These are phyloP conservation scores for Rhododendron griersonianum DNA, from an alignment of 148 eudicot genomes.

Conservation along the genomic window DNA sequence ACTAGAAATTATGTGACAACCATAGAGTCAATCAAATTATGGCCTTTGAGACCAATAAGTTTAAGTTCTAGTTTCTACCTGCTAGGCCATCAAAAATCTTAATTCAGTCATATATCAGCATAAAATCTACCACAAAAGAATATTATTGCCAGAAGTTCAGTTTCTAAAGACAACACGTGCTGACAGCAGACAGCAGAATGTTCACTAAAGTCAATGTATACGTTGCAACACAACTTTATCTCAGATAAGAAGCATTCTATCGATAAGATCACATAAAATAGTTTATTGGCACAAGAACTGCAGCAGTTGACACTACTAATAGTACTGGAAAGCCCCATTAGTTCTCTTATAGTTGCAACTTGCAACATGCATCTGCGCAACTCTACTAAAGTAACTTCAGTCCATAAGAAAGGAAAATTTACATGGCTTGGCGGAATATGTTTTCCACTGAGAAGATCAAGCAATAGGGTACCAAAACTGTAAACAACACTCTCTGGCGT, in stretches of 20 bases:
- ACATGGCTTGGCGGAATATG: conserved; percentile 91
- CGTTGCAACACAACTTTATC: neutral
- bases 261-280: neutral
- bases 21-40: neutral
- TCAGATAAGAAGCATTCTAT: neutral
- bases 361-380: neutral
- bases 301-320: neutral
- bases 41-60: neutral
- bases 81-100: neutral
- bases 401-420: conserved; percentile 13
- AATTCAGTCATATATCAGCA: neutral
- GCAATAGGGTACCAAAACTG: conserved; percentile 79
- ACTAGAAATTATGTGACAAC: neutral
- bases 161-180: neutral
- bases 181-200: neutral
- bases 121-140: neutral
- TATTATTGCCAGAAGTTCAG: neutral
- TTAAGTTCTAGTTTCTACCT: neutral
- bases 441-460: conserved; percentile 82
- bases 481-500: conserved; percentile 71
- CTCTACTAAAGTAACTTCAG: neutral
- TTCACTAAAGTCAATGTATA: neutral
- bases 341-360: neutral
- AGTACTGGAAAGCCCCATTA: neutral
- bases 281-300: neutral